Conservation (phyloP, 2,329 filamentous ascomycete genomes). For the Diatrype stigma region DNA sequence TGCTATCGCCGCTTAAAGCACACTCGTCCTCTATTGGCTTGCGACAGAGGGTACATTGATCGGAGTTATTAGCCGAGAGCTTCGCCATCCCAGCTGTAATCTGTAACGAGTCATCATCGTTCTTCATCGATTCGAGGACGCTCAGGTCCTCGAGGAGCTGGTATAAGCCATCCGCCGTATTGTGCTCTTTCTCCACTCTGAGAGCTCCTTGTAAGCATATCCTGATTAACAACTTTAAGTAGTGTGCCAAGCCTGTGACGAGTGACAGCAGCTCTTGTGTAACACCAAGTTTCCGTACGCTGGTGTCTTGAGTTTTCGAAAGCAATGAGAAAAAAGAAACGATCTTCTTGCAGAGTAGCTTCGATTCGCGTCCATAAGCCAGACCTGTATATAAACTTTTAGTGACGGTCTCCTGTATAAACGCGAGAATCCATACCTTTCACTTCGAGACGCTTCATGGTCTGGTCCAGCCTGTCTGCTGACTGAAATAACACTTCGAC, state of each 20-base stretch:
- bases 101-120: constrained; percentile 65
- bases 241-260: constrained; percentile 93
- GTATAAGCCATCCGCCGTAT: constrained; percentile 69
- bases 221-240: constrained; percentile 92
- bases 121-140: constrained; percentile 74
- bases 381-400: constrained; percentile 52
- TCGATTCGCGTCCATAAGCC: constrained; percentile 92
- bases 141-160: constrained; percentile 80
- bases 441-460: constrained; percentile 63
- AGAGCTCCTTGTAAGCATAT: constrained; percentile 94
- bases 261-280: constrained; percentile 97
- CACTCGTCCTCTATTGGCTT: constrained; percentile 95
- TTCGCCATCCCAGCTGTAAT: constrained; percentile 60
- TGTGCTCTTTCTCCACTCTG: constrained; percentile 81
- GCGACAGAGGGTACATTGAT: constrained; percentile 77
- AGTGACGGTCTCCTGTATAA: constrained; percentile 9
- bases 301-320: constrained; percentile 89
- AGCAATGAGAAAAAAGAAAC: constrained; percentile 95
- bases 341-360: constrained; percentile 98
- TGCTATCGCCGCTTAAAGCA: constrained; percentile 65
- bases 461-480: constrained; percentile 76
- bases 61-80: constrained; percentile 71
- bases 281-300: constrained; percentile 85
- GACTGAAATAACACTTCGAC: constrained; percentile 89
- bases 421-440: constrained; percentile 58